Evolutionary conservation across 495 filamentous ascomycete genomes (phyloP).

Genomic region (Rostrohypoxylon terebratum): DNA sequence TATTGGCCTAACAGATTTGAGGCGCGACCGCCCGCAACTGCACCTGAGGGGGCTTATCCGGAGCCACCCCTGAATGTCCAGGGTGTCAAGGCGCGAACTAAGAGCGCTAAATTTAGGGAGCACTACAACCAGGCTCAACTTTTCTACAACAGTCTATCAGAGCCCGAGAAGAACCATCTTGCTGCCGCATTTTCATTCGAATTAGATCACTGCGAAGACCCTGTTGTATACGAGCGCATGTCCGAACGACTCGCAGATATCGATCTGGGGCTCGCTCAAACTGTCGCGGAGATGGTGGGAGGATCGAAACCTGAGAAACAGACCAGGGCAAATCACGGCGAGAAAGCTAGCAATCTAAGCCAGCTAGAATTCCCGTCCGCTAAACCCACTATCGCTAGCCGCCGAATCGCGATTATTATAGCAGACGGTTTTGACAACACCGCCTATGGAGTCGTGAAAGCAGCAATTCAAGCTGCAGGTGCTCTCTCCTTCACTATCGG

Average conservation of each 20-base stretch:
- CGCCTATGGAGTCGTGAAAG: conserved; percentile 72
- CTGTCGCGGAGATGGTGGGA: conserved; percentile 76
- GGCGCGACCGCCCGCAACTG: conserved; percentile 68
- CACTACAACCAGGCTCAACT: conserved; percentile 78
- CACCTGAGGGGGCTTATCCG: conserved; percentile 72
- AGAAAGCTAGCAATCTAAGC: conserved; percentile 71
- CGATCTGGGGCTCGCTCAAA: conserved; percentile 76
- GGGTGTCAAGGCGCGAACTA: conserved; percentile 76
- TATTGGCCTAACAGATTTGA: conserved; percentile 90
- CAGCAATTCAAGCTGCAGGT: conserved; percentile 67
- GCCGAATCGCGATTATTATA: conserved; percentile 81
- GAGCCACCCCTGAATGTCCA: conserved; percentile 74
- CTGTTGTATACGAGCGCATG: conserved; percentile 80
- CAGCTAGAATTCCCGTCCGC: conserved; percentile 74
- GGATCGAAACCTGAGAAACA: conserved; percentile 68
- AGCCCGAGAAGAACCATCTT: conserved; percentile 77
- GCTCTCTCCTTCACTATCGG: conserved; percentile 81
- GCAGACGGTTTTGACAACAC: conserved; percentile 82
- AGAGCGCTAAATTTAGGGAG: conserved; percentile 83
- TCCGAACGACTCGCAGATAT: conserved; percentile 76
- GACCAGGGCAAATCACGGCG: conserved; percentile 71
- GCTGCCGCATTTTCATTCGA: conserved; percentile 81
- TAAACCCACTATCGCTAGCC: conserved; percentile 74
- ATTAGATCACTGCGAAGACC: conserved; percentile 90
- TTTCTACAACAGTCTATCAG: conserved; percentile 83